Percentiles rank a stretch among this genome's conserved stretches.
Conservation (phyloP, 164 flowering plant genomes). For the Stephania cephalantha region DNA sequence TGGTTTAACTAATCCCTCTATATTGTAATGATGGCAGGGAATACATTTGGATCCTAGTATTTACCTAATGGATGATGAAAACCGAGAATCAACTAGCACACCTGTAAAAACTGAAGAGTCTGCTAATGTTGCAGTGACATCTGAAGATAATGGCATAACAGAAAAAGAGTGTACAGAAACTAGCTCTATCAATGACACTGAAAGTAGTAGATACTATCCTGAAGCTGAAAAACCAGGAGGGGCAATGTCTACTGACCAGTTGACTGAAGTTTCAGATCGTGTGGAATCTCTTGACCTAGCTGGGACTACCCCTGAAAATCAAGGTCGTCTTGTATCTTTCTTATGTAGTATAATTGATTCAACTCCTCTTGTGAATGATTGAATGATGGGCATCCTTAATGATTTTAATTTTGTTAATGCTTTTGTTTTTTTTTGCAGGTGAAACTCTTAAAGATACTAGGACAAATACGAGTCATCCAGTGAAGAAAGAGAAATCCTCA, state of each 20-base stretch:
- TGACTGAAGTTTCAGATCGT: constrained; percentile 32
- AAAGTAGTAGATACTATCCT: constrained; percentile 10
- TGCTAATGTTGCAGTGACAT: constrained; percentile 18
- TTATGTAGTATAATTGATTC: not conserved
- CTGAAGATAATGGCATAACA: constrained; percentile 22
- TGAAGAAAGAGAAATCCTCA: constrained; percentile 49
- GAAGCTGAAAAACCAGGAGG: constrained; percentile 16
- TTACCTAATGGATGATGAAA: constrained; percentile 88
- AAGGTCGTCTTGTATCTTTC: constrained; percentile 34
- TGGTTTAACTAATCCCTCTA: not conserved
- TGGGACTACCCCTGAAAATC: constrained; percentile 28
- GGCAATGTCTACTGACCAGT: constrained; percentile 24
- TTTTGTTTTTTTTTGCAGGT: constrained; percentile 33
- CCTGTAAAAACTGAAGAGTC: constrained; percentile 31
- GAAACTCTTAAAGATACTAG: constrained; percentile 30
- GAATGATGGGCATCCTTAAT: not conserved
- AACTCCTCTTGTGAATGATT: constrained; percentile 6
- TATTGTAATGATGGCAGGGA: constrained; percentile 48
- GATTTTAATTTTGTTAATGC: constrained; percentile 1
- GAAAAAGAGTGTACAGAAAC: constrained; percentile 21
- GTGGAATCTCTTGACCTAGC: constrained; percentile 32
- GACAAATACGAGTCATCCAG: constrained; percentile 22
- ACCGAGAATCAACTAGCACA: constrained; percentile 30
- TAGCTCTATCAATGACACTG: constrained; percentile 19
- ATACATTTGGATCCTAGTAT: constrained; percentile 97